phyloP scores from a whole-genome alignment of 768 basidiomycete species.

The Lactarius pseudohatsudake region DNA sequence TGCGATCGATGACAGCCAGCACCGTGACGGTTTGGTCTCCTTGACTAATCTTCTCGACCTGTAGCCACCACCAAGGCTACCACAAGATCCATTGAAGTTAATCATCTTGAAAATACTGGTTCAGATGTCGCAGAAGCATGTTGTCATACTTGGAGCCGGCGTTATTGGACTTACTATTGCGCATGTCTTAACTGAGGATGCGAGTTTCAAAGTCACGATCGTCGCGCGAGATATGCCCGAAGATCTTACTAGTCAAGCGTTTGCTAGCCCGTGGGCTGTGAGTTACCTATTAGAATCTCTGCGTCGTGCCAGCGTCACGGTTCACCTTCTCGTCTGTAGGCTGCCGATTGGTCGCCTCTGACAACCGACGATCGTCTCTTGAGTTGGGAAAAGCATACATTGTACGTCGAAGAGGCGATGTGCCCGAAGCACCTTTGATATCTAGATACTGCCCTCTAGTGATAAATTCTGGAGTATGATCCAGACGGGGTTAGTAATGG shows the following conservation, averaged over 20 bases:
- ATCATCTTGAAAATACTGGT: constrained; percentile 9
- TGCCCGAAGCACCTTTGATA: constrained; percentile 4
- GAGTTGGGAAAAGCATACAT: constrained; percentile 43
- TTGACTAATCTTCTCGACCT: not conserved
- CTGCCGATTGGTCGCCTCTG: constrained; percentile 49
- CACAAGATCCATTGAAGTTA: not conserved
- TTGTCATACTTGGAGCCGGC: constrained; percentile 45
- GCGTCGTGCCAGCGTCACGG: no score
- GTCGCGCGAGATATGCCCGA: constrained; percentile 43
- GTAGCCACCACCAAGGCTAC: not conserved
- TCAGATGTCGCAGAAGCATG: constrained; percentile 22
- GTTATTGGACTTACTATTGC: constrained; percentile 48
- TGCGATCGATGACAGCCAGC: not conserved
- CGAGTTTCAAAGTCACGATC: constrained; percentile 36
- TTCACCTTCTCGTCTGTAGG: constrained; percentile 33
- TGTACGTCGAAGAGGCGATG: constrained; percentile 37
- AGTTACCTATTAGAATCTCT: constrained; percentile 22
- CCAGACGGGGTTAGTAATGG: constrained; percentile 43
- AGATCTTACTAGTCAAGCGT: constrained; percentile 44
- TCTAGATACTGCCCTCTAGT: constrained; percentile 31
- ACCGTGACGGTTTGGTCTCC: not conserved
- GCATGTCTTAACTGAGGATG: constrained; percentile 35
- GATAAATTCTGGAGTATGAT: constrained; percentile 51
- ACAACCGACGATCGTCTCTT: constrained; percentile 37
- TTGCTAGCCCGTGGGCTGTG: constrained; percentile 54